Base-by-base conservation (phyloP, 345 rosid species). In the Populus alba region DNA sequence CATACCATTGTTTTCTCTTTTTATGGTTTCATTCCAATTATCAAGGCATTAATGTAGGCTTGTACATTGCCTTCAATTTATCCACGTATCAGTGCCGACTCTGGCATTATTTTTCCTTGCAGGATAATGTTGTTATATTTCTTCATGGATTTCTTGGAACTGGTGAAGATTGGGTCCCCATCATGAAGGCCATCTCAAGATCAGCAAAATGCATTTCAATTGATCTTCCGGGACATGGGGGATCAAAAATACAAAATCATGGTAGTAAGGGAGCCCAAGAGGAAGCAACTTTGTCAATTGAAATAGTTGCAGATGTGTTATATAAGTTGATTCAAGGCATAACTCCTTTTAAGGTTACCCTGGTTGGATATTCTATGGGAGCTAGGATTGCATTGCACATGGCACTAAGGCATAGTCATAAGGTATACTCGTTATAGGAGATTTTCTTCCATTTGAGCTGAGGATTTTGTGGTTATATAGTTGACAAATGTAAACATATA, bases 141-240 rank as follows among this genome's bases (percentile, higher is more conserved):
- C 93, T 95, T 53, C 99, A 95, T 78, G 98, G 98, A 59, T 92
- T 95, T 85, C 94, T 95, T 31, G 98, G 99, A 83, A 90, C 90
- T 63, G 90, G 93, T 76, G 92, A 90, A 83, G 99, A 95, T 70
- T 95, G 99, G 99, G 84, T 91, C 69, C 88, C 94, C 55, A 85
- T 93, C 83, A 93, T 92, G 97, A 90, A 89, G 78, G 88, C 90
- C 59, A 47, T 91, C 77, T 90, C 98, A 23, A 91, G 89, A 83
- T 89, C 88, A 47, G 92, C 88, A 29, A 91, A 93, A 88, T 93
- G 98, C 88, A 87, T 93, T 81, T 87, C 99, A 71, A 66, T 95
- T 76, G 96, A 93, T 81, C 92, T 95, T 83, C 97, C 99, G 80
- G 94, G 98, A 41, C 98, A 93, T 49, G 99, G 99, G 71, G 85